Conservation (phyloP, 169 alveolate genomes). For the Plasmodium blacklocki region DNA sequence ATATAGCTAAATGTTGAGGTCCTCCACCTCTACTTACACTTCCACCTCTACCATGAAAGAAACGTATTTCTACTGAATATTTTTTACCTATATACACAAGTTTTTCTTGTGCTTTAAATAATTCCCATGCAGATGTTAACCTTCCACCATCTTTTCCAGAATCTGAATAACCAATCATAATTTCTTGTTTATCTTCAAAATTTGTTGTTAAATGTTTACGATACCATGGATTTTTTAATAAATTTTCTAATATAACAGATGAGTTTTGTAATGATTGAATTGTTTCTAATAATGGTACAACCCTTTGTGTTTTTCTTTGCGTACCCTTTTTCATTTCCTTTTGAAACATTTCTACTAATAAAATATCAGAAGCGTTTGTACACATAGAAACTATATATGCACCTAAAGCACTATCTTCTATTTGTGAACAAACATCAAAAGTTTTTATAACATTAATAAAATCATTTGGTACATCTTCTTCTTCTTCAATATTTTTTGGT, state of each 20-base stretch:
- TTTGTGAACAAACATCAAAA: constrained; percentile 82
- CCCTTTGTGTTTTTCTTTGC: constrained; percentile 78
- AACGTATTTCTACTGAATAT: constrained; percentile 82
- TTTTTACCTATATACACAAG: constrained; percentile 81
- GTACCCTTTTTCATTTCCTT: constrained; percentile 60
- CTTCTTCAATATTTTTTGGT: constrained; percentile 80
- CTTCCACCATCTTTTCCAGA: constrained; percentile 91
- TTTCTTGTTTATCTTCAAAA: constrained; percentile 84
- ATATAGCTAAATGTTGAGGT: constrained; percentile 88
- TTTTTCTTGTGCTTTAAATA: constrained; percentile 86
- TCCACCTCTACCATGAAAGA: constrained; percentile 92
- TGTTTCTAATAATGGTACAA: constrained; percentile 89
- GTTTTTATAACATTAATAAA: constrained; percentile 82
- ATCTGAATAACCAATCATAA: constrained; percentile 91
- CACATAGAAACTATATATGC: constrained; percentile 90
- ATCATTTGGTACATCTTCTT: constrained; percentile 75
- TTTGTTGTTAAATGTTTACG: constrained; percentile 78
- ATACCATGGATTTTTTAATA: constrained; percentile 85
- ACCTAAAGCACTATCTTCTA: constrained; percentile 87
- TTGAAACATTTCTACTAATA: constrained; percentile 84
- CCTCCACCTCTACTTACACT: constrained; percentile 91
- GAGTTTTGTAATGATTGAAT: constrained; percentile 85
- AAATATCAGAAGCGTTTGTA: constrained; percentile 85
- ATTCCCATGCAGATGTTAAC: constrained; percentile 90
- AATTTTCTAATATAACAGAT: constrained; percentile 82